Percentiles rank a stretch among this genome's conserved stretches.
These are phyloP conservation scores for Cyberlindnera nakhonratchasimensis DNA, from an alignment of 805 yeast genomes.

Conservation along the genomic window DNA sequence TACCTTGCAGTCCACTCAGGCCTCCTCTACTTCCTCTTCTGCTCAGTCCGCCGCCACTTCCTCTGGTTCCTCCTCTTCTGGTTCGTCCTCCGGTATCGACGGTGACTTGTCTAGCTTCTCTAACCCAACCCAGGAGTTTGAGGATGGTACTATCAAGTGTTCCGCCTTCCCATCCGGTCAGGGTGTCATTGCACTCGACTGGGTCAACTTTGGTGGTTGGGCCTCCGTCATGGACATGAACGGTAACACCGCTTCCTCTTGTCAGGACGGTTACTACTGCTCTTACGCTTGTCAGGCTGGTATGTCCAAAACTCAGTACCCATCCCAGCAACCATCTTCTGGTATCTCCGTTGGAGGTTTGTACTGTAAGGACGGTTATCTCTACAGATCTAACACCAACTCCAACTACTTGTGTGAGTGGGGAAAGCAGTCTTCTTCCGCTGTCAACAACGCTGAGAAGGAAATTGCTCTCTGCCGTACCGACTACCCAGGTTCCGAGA, in stretches of 20 bases:
- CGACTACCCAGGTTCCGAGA: conserved; percentile 98
- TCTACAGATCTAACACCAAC: conserved; percentile 74
- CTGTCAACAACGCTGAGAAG: conserved; percentile 58
- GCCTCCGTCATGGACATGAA: conserved; percentile 51
- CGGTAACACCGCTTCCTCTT: conserved; percentile 61
- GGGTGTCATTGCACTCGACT: conserved; percentile 74
- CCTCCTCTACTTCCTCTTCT: conserved; percentile 25
- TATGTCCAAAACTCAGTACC: conserved; percentile 99
- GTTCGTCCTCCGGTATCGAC: conserved; percentile 35
- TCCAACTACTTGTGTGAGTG: conserved; percentile 76
- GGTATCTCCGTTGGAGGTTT: conserved; percentile 96
- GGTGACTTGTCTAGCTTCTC: conserved; percentile 53
- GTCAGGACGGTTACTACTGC: conserved; percentile 90
- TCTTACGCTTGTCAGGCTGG: conserved; percentile 98
- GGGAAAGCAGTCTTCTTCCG: conserved; percentile 72
- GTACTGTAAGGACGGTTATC: conserved; percentile 75
- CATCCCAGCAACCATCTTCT: conserved; percentile 74
- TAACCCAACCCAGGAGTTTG: conserved; percentile 50
- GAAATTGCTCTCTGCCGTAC: conserved; percentile 93
- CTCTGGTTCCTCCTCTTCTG: conserved; percentile 32
- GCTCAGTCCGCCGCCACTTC: conserved; percentile 25
- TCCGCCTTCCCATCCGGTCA: conserved; percentile 71
- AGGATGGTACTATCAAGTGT: conserved; percentile 71
- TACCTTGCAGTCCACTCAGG: conserved; percentile 5
- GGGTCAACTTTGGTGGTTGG: conserved; percentile 53